These are phyloP conservation scores for Flaveria sonorensis DNA, from an alignment of 129 eudicot genomes.

Conservation along the genomic window DNA sequence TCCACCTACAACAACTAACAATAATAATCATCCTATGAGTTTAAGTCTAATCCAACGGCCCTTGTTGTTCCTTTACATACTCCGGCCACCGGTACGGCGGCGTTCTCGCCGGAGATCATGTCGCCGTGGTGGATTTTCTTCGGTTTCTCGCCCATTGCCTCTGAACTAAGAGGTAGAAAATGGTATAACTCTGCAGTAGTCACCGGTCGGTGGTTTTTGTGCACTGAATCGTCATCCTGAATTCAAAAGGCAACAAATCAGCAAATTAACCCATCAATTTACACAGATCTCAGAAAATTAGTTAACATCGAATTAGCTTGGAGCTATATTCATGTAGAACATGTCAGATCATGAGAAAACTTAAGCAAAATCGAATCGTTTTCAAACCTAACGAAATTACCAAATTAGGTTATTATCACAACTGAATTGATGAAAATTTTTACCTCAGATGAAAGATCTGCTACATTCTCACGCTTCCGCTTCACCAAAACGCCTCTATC, in stretches of 20 bases:
- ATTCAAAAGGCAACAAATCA: conserved; percentile 5
- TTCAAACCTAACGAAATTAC: too few relatives aligned
- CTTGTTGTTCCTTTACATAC: conserved; percentile 13
- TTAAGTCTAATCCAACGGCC: conserved; percentile 31
- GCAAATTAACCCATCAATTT: not conserved
- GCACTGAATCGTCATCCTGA: conserved; percentile 43
- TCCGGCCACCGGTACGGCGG: conserved; percentile 14
- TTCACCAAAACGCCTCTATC: conserved; percentile 25
- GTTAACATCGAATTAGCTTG: not conserved
- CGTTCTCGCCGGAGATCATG: conserved; percentile 22
- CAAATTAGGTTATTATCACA: too few relatives aligned
- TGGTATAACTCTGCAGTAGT: conserved; percentile 10
- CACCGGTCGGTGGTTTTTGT: not conserved
- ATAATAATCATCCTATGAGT: conserved; percentile 9
- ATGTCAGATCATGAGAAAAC: too few relatives aligned
- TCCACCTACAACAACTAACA: conserved; percentile 33
- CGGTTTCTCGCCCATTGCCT: conserved; percentile 27
- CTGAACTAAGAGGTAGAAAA: conserved; percentile 21
- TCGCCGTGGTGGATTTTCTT: conserved; percentile 4
- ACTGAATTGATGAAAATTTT: not conserved
- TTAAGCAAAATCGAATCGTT: too few relatives aligned
- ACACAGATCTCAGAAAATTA: not conserved
- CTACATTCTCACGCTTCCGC: conserved; percentile 33
- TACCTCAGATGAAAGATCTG: conserved; percentile 43
- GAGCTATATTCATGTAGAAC: too few relatives aligned